Base-by-base conservation (phyloP, 2,329 filamentous ascomycete species). In the Pseudogymnoascus sp. region DNA sequence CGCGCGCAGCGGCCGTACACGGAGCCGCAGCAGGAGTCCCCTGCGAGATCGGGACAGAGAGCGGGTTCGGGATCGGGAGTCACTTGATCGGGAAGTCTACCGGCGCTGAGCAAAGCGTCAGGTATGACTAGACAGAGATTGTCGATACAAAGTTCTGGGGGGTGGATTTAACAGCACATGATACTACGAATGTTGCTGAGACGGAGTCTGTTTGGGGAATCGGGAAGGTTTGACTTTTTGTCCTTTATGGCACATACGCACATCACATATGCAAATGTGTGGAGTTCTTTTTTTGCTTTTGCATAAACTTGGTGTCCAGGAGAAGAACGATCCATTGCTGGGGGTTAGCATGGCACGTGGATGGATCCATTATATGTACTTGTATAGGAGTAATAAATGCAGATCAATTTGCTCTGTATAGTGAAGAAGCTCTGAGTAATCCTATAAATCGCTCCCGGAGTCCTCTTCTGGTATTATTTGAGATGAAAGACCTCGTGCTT, bases 11-110 rank as follows among this genome's bases (percentile, higher is more conserved):
- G 75, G 66, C 43, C 69, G 64, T n/a, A 78, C 78, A 63, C 73
- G 74, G 67, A 80, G 78, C 14, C 73, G 77, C 16, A 80, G 78
- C 65, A 75, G 79, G 25, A 82, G 80, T 36, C 79, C 77, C 23
- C 67, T 72, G 25, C 65, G 76, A 64, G 70, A 73, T 7, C 73
- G 77, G 2, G 75, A 75, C 10, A 68, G 73, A 34, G 79, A 81
- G 16, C 72, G 79, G 51, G 74, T 76, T 21, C 72, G 79, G 34
- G 81, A 84, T 11, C 64, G 72, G 21, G 72, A 73, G 19, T 67
- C 69, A 6, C 36, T 71, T 19, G 70, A 72, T 28, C 67, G 69
- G 51, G 65, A 71, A 11, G 37, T 61, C 0, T 61, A 61, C 13
- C 34, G 60, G 2, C 60, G 60, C 60, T 61, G 60, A 37, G 5